Evolutionary conservation across 2,329 filamentous ascomycete species (phyloP), one percentile per base, ranked within the genome.

Genomic region (Ophiostoma quercus): DNA sequence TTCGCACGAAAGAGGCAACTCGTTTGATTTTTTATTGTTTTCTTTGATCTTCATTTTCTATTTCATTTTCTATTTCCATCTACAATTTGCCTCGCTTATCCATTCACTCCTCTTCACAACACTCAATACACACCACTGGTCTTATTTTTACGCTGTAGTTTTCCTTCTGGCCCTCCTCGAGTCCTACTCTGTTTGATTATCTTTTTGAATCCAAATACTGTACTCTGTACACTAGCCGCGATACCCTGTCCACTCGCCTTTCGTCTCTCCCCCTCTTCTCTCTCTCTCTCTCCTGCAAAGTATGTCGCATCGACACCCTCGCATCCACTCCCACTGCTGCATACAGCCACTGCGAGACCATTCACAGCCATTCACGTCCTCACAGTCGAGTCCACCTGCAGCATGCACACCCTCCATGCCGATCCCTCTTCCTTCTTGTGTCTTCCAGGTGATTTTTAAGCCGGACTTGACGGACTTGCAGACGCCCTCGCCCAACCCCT

Each of bases 101-200:
- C 25, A 32, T 62, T 5, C 57, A 62, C 57, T 32, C 57, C 57
- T 25, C 22, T 57, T 22, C 25, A 22, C 5, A 12, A 57, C 14
- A 8, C 25, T 9, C 5, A 12, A 29, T 25, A 8, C 22, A 25
- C 51, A 57, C 51, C 25, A 62, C 25, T 62, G 57, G 57, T 62
- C 57, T 62, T 62, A 14, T 62, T 37, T 66, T 66, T 69, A 34
- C 51, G 54, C n/a, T 69, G 62, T 32, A 32, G 47, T n/a, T 54
- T 47, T n/a, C 47, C 32, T 63, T 68, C 41, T 39, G 12, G 39
- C 41, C 16, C 25, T 39, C n/a, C 51, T 29, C 51, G 51, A 57
- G 25, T 62, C 57, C 57, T 62, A 62, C 57, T 32, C 57, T 62
- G 25, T 25, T 57, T 25, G 51, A 25, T 57, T 57, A 11, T 57